These are phyloP conservation scores for Suillus decipiens DNA, from an alignment of 768 basidiomycete genomes.

Conservation along the genomic window DNA sequence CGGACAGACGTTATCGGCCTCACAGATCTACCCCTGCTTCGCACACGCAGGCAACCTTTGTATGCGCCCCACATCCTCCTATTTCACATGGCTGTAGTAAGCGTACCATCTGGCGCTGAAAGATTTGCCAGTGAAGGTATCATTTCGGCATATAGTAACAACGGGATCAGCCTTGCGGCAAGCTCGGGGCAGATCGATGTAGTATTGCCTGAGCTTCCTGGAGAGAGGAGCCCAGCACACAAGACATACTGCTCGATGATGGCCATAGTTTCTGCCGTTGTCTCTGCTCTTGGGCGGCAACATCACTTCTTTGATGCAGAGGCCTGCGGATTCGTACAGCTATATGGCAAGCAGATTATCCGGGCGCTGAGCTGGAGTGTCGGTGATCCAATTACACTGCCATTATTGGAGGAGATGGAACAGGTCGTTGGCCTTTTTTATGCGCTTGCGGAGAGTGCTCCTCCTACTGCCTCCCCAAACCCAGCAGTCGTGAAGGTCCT, in stretches of 20 bases:
- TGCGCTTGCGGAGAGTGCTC: constrained; percentile 58
- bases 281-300: constrained; percentile 60
- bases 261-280: constrained; percentile 71
- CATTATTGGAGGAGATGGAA: constrained; percentile 82
- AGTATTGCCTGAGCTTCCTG: constrained; percentile 65
- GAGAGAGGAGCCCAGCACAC: constrained; percentile 79
- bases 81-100: constrained; percentile 85
- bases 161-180: constrained; percentile 73
- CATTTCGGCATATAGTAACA: constrained; percentile 80
- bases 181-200: constrained; percentile 74
- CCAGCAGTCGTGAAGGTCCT: constrained; percentile 65
- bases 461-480: constrained; percentile 20
- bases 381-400: constrained; percentile 71
- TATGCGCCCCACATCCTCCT: constrained; percentile 79
- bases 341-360: constrained; percentile 80
- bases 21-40: constrained; percentile 63
- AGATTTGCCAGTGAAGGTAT: constrained; percentile 83
- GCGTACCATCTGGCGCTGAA: constrained; percentile 77
- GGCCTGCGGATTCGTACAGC: constrained; percentile 80
- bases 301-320: constrained; percentile 84
- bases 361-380: constrained; percentile 82
- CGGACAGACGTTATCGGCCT: constrained; percentile 70
- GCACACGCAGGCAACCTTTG: constrained; percentile 62
- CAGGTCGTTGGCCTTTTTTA: constrained; percentile 78
- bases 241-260: constrained; percentile 84